phyloP scores from a whole-genome alignment of 768 basidiomycete species.

The Lactarius evosmus region DNA sequence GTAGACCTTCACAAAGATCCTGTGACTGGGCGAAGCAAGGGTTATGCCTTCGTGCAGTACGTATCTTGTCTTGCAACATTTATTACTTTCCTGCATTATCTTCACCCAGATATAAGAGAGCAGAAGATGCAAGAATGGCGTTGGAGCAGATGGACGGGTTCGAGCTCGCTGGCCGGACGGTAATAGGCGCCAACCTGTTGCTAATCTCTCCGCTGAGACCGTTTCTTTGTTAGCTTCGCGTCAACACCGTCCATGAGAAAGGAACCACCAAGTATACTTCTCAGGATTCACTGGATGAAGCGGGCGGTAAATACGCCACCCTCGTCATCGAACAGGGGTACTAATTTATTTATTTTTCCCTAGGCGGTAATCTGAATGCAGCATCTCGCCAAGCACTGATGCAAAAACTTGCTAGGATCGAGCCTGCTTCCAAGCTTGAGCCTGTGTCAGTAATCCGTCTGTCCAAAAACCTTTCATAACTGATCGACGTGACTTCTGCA shows the following conservation, averaged over 20 bases:
- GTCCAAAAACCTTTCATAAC: constrained; percentile 17
- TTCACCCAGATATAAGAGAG: constrained; percentile 68
- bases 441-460: constrained; percentile 51
- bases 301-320: constrained; percentile 58
- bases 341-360: constrained; percentile 9
- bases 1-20: constrained; percentile 97
- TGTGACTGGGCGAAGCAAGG: constrained; percentile 92
- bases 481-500: constrained; percentile 33
- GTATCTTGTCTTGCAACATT: constrained; percentile 30
- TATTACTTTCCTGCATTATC: not conserved
- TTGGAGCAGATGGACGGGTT: constrained; percentile 99
- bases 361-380: constrained; percentile 96
- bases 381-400: constrained; percentile 98
- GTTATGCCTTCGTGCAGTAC: constrained; percentile 96
- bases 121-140: constrained; percentile 95
- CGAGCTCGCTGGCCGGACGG: constrained; percentile 91
- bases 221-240: constrained; percentile 56
- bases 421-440: constrained; percentile 54
- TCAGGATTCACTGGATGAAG: constrained; percentile 83
- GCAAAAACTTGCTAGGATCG: constrained; percentile 99
- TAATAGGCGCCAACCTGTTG: constrained; percentile 38
- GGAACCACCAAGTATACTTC: constrained; percentile 72
- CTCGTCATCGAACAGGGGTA: not conserved
- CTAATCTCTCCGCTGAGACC: constrained; percentile 27
- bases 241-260: constrained; percentile 92